These are phyloP conservation scores for Ascochyta koolunga DNA, from an alignment of 2,329 filamentous ascomycete species.

Conservation along the genomic window DNA sequence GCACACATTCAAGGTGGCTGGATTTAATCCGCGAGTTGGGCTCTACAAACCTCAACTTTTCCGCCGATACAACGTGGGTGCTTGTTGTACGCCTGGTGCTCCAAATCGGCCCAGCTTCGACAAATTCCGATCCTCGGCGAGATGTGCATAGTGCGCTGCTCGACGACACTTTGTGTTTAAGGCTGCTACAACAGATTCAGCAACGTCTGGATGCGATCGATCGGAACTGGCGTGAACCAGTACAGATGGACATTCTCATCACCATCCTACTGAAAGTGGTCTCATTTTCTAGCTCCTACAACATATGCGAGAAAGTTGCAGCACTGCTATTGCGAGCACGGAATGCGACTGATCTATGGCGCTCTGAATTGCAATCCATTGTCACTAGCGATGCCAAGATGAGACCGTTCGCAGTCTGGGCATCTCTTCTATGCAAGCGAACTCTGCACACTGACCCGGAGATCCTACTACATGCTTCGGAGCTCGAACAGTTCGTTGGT, in stretches of 20 bases:
- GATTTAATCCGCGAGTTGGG: constrained; percentile 58
- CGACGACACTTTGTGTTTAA: constrained; percentile 58
- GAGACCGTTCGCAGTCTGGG: constrained; percentile 58
- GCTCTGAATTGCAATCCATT: constrained; percentile 52
- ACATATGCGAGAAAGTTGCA: constrained; percentile 8
- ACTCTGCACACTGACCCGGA: constrained; percentile 49
- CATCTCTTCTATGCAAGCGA: constrained; percentile 62
- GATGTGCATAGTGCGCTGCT: constrained; percentile 57
- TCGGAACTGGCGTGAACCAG: constrained; percentile 64
- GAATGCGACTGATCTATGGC: constrained; percentile 58
- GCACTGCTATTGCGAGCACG: constrained; percentile 53
- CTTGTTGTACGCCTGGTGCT: constrained; percentile 60
- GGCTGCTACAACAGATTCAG: constrained; percentile 57
- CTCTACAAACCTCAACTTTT: constrained; percentile 65
- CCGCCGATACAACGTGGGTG: constrained; percentile 56
- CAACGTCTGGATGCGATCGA: constrained; percentile 55
- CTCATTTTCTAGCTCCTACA: constrained; percentile 32
- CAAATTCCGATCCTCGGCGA: constrained; percentile 44
- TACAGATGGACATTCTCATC: constrained; percentile 65
- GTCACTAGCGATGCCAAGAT: constrained; percentile 49
- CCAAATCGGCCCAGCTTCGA: constrained; percentile 60
- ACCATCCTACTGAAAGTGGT: constrained; percentile 55
- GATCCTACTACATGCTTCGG: neutral
- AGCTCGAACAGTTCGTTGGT: constrained; percentile 43
- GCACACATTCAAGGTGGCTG: constrained; percentile 55